Conservation (phyloP, 345 rosid genomes). For the Euclidium syriacum region DNA sequence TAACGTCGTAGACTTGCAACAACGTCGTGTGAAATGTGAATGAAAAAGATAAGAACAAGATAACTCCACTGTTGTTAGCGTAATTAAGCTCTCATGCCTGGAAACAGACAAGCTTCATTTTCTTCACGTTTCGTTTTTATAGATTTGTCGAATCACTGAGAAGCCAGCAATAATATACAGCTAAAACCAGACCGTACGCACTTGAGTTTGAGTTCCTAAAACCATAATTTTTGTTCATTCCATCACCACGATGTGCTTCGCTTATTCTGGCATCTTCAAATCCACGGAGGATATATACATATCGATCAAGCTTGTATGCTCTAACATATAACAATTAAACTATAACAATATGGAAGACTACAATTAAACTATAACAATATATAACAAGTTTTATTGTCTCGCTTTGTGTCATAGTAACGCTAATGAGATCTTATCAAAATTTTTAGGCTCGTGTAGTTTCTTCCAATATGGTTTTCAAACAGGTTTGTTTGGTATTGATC, state of each 20-base stretch:
- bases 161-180: neutral
- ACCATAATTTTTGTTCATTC: neutral
- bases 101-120: neutral
- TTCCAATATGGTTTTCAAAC: too few relatives aligned
- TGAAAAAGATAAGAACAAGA: neutral
- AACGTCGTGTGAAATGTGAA: neutral
- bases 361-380: too few relatives aligned
- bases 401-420: too few relatives aligned
- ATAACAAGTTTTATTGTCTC: too few relatives aligned
- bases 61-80: neutral
- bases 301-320: neutral
- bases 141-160: too few relatives aligned
- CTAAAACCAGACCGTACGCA: neutral
- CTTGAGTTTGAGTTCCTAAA: neutral
- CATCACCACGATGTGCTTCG: neutral
- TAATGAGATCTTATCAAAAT: too few relatives aligned
- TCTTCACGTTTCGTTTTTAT: neutral
- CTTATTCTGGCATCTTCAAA: neutral
- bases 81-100: neutral
- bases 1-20: constrained; percentile 17
- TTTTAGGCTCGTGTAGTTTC: too few relatives aligned
- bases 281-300: neutral
- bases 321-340: neutral
- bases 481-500: too few relatives aligned
- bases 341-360: too few relatives aligned